A percentile compares a stretch with the other conserved stretches of the same genome.
phyloP scores from a whole-genome alignment of 352 stramenopile genomes.

The Phytophthora agathidicida region DNA sequence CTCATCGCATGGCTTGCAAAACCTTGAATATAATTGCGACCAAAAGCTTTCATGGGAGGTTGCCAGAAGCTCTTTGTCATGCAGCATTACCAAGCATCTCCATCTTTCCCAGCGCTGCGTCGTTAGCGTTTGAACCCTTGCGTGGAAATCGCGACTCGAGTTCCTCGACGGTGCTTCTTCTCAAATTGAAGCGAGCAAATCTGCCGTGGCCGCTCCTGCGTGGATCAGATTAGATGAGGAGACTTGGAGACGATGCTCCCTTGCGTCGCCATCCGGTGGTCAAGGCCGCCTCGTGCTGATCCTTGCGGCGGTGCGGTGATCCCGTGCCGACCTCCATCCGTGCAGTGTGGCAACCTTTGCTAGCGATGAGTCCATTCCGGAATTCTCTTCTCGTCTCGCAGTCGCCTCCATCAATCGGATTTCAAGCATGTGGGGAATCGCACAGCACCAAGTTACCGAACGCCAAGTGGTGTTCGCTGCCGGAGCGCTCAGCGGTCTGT shows the following conservation, averaged over 20 bases:
- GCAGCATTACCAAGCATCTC: background rate
- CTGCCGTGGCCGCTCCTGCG: slow-evolving; percentile 6
- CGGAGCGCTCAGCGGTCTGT: slow-evolving; percentile 25
- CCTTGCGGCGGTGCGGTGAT: slow-evolving; percentile 15
- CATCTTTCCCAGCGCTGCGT: slow-evolving; percentile 8
- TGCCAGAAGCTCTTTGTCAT: background rate
- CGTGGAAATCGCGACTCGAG: slow-evolving; percentile 7
- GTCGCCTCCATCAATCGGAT: background rate
- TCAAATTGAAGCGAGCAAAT: slow-evolving; percentile 21
- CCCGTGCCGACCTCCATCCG: background rate
- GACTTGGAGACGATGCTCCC: slow-evolving; percentile 13
- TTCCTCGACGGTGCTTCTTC: slow-evolving; percentile 7
- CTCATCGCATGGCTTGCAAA: no score
- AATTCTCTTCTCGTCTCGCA: slow-evolving; percentile 17
- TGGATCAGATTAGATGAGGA: slow-evolving; percentile 18
- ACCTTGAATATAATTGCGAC: no score
- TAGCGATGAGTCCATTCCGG: no score
- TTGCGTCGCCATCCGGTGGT: background rate
- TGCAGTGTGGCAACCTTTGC: no score
- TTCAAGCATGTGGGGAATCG: slow-evolving; percentile 30
- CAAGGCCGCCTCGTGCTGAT: slow-evolving; percentile 3
- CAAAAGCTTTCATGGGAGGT: no score
- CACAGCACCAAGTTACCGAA: slow-evolving; percentile 36
- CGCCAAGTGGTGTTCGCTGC: slow-evolving; percentile 21
- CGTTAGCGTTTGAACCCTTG: slow-evolving; percentile 3